Evolutionary conservation across 139 green algal species (phyloP).

Genomic region (Chlorella sp.): DNA sequence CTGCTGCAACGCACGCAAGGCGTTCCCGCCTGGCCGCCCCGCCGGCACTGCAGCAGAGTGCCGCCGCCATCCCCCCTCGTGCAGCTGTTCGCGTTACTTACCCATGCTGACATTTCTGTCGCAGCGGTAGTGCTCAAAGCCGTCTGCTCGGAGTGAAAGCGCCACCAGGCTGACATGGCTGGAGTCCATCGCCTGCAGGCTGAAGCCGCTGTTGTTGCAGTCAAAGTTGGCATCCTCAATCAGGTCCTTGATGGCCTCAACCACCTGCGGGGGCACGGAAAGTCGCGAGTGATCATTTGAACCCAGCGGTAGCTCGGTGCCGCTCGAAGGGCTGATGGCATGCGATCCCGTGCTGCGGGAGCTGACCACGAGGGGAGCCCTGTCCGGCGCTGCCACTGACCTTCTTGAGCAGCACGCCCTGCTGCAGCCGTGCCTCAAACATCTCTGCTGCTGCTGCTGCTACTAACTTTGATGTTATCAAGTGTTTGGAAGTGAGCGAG

Average conservation of each 20-base stretch:
- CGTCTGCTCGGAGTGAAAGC: slow-evolving; percentile 85
- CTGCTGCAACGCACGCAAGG: background rate
- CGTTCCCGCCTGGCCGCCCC: background rate
- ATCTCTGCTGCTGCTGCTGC: slow-evolving; percentile 48
- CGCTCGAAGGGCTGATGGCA: background rate
- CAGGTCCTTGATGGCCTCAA: slow-evolving; percentile 98
- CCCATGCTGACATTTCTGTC: slow-evolving; percentile 90
- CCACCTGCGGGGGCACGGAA: slow-evolving; percentile 60
- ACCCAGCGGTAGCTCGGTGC: background rate
- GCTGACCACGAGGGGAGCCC: background rate
- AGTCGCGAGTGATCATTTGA: background rate
- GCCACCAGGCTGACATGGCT: slow-evolving; percentile 95
- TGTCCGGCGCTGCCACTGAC: slow-evolving; percentile 41
- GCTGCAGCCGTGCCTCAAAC: slow-evolving; percentile 82
- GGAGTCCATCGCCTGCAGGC: slow-evolving; percentile 97
- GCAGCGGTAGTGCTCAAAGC: slow-evolving; percentile 98
- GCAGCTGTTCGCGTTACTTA: slow-evolving; percentile 18
- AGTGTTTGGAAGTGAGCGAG: background rate
- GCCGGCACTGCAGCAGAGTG: background rate
- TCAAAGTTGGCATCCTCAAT: slow-evolving; percentile 99
- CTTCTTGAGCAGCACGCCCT: slow-evolving; percentile 86
- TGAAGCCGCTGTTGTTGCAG: slow-evolving; percentile 85
- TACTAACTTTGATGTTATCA: too few species aligned
- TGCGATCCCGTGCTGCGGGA: too few species aligned
- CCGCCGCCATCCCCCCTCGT: background rate